Evolutionary conservation across 495 filamentous ascomycete species (phyloP).

Genomic region (Neurospora terricola): DNA sequence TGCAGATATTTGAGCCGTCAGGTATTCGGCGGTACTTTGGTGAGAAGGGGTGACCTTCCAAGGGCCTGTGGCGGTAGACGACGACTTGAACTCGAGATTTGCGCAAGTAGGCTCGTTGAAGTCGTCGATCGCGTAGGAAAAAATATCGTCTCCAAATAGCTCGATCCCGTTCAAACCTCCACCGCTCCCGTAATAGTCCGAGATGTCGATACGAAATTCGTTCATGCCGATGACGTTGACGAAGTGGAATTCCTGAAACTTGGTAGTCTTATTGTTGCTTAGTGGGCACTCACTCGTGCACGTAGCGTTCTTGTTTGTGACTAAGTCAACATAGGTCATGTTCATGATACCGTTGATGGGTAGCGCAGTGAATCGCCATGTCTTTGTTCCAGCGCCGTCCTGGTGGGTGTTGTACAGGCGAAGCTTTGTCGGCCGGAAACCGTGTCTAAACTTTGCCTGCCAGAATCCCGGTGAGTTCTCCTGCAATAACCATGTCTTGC

Average conservation of each 20-base stretch:
- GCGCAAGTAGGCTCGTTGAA: slow-evolving; percentile 86
- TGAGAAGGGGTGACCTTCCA: slow-evolving; percentile 58
- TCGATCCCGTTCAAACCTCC: slow-evolving; percentile 84
- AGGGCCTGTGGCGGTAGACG: slow-evolving; percentile 55
- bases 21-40: slow-evolving; percentile 60
- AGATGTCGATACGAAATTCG: slow-evolving; percentile 76
- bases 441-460: slow-evolving; percentile 73
- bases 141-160: slow-evolving; percentile 81
- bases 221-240: slow-evolving; percentile 84
- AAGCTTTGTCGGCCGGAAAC: slow-evolving; percentile 74
- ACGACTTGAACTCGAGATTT: slow-evolving; percentile 52
- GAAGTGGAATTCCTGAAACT: slow-evolving; percentile 83
- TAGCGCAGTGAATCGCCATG: slow-evolving; percentile 71
- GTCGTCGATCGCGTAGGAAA: slow-evolving; percentile 68
- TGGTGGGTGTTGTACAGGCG: slow-evolving; percentile 83
- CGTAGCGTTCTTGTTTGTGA: slow-evolving; percentile 47
- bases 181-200: slow-evolving; percentile 74
- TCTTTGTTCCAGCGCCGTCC: slow-evolving; percentile 76
- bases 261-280: slow-evolving; percentile 49
- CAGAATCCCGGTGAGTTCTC: slow-evolving; percentile 77
- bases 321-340: slow-evolving; percentile 75
- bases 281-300: slow-evolving; percentile 79
- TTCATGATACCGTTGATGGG: slow-evolving; percentile 94
- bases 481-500: slow-evolving; percentile 73
- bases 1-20: slow-evolving; percentile 53